Conservation (phyloP, 2,329 filamentous ascomycete species). For the Colletotrichum tabaci region DNA sequence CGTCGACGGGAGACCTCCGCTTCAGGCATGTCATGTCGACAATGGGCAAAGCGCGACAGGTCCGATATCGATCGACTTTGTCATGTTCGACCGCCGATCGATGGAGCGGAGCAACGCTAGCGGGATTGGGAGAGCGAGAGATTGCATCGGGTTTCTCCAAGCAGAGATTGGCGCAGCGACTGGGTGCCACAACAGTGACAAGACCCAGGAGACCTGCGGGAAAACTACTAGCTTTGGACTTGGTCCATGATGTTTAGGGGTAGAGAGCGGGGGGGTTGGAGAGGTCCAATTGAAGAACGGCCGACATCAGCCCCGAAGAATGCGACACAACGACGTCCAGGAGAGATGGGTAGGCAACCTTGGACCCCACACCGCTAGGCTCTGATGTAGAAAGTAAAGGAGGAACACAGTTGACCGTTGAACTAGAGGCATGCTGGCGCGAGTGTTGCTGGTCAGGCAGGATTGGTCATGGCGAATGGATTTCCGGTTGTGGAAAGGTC, state of each 20-base stretch:
- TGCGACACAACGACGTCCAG: conserved; percentile 1
- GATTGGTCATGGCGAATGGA: not conserved
- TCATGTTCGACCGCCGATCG: conserved; percentile 26
- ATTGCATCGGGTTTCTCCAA: conserved; percentile 1
- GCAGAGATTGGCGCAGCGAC: not conserved
- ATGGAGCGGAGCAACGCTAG: conserved; percentile 14
- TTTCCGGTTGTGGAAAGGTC: not conserved
- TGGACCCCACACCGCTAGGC: conserved; percentile 1
- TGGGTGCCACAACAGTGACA: not conserved
- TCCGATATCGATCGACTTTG: not conserved
- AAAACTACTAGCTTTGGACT: no score
- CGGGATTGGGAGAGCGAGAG: not conserved
- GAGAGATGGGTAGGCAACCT: not conserved
- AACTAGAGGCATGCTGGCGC: no score
- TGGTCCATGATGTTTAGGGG: no score
- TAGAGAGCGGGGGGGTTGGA: no score
- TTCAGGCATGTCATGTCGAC: not conserved
- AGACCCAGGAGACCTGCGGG: not conserved
- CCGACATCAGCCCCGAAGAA: not conserved
- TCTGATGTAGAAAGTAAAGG: not conserved
- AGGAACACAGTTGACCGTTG: not conserved
- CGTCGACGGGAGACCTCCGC: not conserved
- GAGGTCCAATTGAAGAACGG: not conserved
- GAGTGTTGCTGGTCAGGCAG: not conserved
- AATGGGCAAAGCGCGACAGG: not conserved